These are phyloP conservation scores for Tolypocladium tropicale DNA, from an alignment of 2,329 filamentous ascomycete genomes.

Conservation along the genomic window DNA sequence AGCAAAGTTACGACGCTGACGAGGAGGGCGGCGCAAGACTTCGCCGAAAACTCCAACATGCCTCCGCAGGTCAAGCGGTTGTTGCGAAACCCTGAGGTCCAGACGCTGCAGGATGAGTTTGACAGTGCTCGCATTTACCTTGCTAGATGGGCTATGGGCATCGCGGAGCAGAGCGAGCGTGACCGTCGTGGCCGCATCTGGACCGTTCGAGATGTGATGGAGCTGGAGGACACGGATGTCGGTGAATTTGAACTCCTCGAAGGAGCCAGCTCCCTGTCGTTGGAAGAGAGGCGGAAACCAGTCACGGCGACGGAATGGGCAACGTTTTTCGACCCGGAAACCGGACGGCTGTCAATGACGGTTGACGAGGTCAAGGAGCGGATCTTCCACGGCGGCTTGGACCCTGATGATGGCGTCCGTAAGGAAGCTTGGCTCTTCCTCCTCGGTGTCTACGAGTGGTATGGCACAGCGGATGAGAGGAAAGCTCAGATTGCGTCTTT, in stretches of 20 bases:
- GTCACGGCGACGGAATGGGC: constrained; percentile 83
- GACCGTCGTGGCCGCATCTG: constrained; percentile 81
- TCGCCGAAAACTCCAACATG: constrained; percentile 82
- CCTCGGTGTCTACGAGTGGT: constrained; percentile 86
- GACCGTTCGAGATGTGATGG: constrained; percentile 85
- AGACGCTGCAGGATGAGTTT: constrained; percentile 92
- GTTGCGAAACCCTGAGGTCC: constrained; percentile 85
- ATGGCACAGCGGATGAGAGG: constrained; percentile 77
- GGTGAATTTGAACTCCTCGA: constrained; percentile 94
- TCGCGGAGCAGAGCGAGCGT: constrained; percentile 89
- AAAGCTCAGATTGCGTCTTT: constrained; percentile 74
- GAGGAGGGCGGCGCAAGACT: constrained; percentile 78
- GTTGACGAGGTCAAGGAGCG: constrained; percentile 91
- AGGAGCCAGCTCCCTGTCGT: constrained; percentile 59
- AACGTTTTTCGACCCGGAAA: constrained; percentile 70
- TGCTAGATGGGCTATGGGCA: constrained; percentile 96
- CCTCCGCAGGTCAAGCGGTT: constrained; percentile 80
- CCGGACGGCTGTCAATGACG: constrained; percentile 68
- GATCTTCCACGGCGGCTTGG: constrained; percentile 90
- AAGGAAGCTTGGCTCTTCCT: constrained; percentile 97
- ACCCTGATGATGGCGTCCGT: constrained; percentile 79
- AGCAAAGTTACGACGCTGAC: constrained; percentile 97
- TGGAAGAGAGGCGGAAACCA: constrained; percentile 66
- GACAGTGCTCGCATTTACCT: constrained; percentile 92
- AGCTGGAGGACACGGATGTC: constrained; percentile 88